Conservation (phyloP, 495 filamentous ascomycete genomes). For the Endocarpon pusillum region DNA sequence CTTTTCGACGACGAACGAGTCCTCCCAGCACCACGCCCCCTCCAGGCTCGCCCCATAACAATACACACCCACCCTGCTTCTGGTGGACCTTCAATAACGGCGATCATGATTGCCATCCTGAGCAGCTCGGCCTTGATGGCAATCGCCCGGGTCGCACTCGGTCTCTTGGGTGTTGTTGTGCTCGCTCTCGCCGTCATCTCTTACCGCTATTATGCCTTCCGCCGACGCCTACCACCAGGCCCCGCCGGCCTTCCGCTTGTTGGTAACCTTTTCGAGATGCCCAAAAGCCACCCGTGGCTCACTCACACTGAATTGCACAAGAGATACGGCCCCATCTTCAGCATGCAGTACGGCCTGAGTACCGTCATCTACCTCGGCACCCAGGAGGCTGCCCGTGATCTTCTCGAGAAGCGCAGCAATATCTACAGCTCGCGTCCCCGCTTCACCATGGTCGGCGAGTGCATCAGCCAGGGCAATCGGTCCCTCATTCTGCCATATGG, state of each 20-base stretch:
- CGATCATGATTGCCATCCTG: too few relatives aligned
- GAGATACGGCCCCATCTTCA: conserved; percentile 15
- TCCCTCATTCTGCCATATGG: conserved; percentile 11
- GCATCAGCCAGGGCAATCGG: conserved; percentile 12
- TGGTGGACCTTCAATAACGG: too few relatives aligned
- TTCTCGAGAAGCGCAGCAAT: conserved; percentile 12
- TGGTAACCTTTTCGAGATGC: conserved; percentile 20
- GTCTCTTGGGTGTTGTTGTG: too few relatives aligned
- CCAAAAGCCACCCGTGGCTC: conserved; percentile 6
- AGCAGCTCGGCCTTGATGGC: too few relatives aligned
- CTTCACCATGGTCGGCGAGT: conserved; percentile 10
- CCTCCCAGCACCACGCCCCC: too few relatives aligned
- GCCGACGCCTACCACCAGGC: neutral
- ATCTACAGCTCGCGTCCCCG: conserved; percentile 14
- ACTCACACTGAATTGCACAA: conserved; percentile 13
- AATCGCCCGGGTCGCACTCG: too few relatives aligned
- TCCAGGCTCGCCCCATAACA: too few relatives aligned
- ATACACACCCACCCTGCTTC: too few relatives aligned
- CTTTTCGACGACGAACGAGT: too few relatives aligned
- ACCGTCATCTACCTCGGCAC: conserved; percentile 10
- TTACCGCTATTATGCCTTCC: too few relatives aligned
- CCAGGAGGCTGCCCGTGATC: conserved; percentile 6
- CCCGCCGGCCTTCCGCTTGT: conserved; percentile 11
- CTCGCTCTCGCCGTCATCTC: too few relatives aligned
- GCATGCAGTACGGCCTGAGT: conserved; percentile 5